These are phyloP conservation scores for Taiwanofungus camphoratus DNA, from an alignment of 1,284 basidiomycete species.

Conservation along the genomic window DNA sequence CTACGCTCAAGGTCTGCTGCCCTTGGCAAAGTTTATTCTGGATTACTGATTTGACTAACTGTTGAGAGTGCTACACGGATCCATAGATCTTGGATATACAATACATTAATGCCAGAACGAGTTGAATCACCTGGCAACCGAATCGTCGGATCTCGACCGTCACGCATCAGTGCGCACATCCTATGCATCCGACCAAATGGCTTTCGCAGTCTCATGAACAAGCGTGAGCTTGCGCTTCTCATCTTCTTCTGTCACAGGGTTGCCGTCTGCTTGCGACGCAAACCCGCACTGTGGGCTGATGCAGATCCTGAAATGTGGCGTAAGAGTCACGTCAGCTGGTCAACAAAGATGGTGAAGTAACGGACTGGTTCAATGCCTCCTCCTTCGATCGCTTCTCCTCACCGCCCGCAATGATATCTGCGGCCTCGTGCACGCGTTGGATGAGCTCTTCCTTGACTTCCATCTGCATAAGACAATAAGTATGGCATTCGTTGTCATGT, in stretches of 20 bases:
- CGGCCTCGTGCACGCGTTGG: slow-evolving; percentile 59
- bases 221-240: slow-evolving; percentile 45
- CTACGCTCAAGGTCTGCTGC: no score
- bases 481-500: no score
- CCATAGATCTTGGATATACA: no score
- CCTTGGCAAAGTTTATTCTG: no score
- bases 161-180: no score
- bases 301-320: slow-evolving; percentile 40
- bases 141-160: no score
- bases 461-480: slow-evolving; percentile 31
- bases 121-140: no score
- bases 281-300: slow-evolving; percentile 77
- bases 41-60: no score
- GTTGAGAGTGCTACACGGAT: no score
- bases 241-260: slow-evolving; percentile 51
- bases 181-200: slow-evolving; percentile 39
- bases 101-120: no score
- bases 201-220: slow-evolving; percentile 46
- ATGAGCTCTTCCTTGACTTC: slow-evolving; percentile 59
- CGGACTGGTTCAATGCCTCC: slow-evolving; percentile 56
- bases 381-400: slow-evolving; percentile 46
- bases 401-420: slow-evolving; percentile 48
- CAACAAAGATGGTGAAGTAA: slow-evolving; percentile 9
- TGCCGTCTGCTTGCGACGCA: slow-evolving; percentile 63
- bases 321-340: no score